Percentiles rank a stretch among this genome's conserved stretches.
Conservation (phyloP, 2,329 filamentous ascomycete species). For the Fusarium sarcochroum region DNA sequence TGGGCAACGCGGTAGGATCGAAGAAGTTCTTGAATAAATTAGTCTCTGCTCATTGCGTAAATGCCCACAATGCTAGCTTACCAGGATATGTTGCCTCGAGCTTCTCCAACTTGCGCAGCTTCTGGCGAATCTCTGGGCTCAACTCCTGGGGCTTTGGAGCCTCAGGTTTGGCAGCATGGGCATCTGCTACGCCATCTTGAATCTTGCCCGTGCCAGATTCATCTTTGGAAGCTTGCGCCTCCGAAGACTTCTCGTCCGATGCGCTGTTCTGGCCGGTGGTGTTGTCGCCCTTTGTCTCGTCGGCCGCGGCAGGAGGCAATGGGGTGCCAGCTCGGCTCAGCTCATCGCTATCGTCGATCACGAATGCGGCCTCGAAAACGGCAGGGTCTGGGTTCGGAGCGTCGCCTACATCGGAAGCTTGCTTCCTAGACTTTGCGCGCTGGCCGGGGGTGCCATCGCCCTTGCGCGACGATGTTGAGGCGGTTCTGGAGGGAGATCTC, state of each 20-base stretch:
- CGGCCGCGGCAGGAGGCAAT: conserved; percentile 55
- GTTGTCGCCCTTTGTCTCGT: conserved; percentile 52
- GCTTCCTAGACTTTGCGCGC: conserved; percentile 58
- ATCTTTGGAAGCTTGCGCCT: conserved; percentile 21
- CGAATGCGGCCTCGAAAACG: conserved; percentile 88
- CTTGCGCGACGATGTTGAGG: conserved; percentile 56
- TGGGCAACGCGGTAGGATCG: conserved; percentile 94
- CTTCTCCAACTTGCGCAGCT: conserved; percentile 89
- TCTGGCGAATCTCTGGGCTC: conserved; percentile 80
- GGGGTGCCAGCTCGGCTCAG: conserved; percentile 74
- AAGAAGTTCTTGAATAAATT: conserved; percentile 73
- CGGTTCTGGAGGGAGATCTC: conserved; percentile 57
- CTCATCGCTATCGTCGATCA: conserved; percentile 86
- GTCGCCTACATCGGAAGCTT: conserved; percentile 55
- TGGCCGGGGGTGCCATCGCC: conserved; percentile 54
- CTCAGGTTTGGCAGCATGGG: conserved; percentile 30
- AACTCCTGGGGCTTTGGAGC: conserved; percentile 65
- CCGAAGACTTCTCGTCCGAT: conserved; percentile 36
- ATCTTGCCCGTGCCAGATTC: conserved; percentile 41
- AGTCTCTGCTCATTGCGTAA: background rate
- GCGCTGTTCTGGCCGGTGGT: conserved; percentile 27
- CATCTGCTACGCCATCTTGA: conserved; percentile 33
- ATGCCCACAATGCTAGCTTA: conserved; percentile 55
- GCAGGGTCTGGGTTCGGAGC: conserved; percentile 80
- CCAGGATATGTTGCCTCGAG: conserved; percentile 89